Evolutionary conservation across 345 rosid species (phyloP).

Genomic region (Syzygium aqueum): DNA sequence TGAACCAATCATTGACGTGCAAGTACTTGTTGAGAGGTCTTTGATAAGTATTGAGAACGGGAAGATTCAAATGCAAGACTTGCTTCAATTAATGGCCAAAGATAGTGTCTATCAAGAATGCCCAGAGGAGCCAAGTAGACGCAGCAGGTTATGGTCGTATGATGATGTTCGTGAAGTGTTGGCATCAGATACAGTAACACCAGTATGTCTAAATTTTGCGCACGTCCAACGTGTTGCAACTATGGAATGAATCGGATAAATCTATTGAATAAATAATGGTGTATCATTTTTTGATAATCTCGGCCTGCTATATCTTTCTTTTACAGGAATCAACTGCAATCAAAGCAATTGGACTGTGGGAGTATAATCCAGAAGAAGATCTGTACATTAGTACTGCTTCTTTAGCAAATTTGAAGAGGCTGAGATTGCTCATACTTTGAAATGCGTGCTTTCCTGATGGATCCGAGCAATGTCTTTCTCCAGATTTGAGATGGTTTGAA

Average conservation of each 20-base stretch:
- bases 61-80: conserved; percentile 13
- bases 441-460: conserved; percentile 7
- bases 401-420: conserved; percentile 4
- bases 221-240: not conserved
- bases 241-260: not conserved
- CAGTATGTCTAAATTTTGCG: not conserved
- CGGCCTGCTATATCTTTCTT: not conserved
- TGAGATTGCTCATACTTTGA: conserved; percentile 11
- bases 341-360: conserved; percentile 1
- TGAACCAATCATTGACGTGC: not conserved
- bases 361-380: not conserved
- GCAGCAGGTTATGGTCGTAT: conserved; percentile 11
- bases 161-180: conserved; percentile 4
- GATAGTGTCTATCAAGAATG: conserved; percentile 12
- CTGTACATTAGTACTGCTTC: not conserved
- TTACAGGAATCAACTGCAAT: conserved; percentile 7
- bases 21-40: conserved; percentile 1
- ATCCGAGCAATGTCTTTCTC: not conserved
- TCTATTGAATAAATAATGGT: not conserved
- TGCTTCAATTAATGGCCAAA: conserved; percentile 10
- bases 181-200: not conserved
- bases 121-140: conserved; percentile 2
- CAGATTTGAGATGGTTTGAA: not conserved
- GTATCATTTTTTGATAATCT: not conserved
- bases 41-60: conserved; percentile 1